Evolutionary conservation across 495 filamentous ascomycete genomes (phyloP), one percentile per base, ranked within the genome.

Genomic region (Terfezia boudieri): DNA sequence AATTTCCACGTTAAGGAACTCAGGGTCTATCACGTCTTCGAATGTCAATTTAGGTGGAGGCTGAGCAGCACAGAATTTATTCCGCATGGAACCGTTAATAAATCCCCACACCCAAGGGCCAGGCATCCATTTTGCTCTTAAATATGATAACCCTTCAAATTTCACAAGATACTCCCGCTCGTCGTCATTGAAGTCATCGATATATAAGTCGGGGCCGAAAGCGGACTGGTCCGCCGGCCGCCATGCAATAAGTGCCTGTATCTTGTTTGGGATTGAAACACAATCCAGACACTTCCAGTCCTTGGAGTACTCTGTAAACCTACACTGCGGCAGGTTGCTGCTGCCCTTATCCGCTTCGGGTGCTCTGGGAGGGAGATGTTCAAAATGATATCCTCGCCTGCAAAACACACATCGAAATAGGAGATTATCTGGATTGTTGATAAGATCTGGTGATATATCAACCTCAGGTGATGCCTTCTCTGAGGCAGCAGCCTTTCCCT

Each of bases 151-250:
- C 0, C 70, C 63, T 37, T 82, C 76, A 81, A 86, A 96, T 66
- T 90, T 95, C 60, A 96, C 70, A 0, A 99, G 74, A 59, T 96
- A 96, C 60, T 94, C 86, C 48, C 87, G 82, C 5, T 84, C 70
- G 41, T 83, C 78, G 62, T 86, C 81, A 16, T 74, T 65, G 23
- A 74, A 71, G 36, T 85, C 72, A 11, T 72, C 68, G 5, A 74
- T 61, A 9, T 61, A 66, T 36, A 74, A 61, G 0, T 71, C 73
- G 6, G 69, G 53, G 5, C 62, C 66, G 53, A 81, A 78, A 8
- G 53, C 61, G 17, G 73, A 70, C 14, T 70, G 64, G 54, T 80
- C 68, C 3, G 67, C 56, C 0, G 86, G 86, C 51, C 87, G 75
- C 92, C 92, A 99, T 14, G 92, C 88, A 48, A 94, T 80, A 9